Percentiles rank a stretch among this genome's conserved stretches.
These are phyloP conservation scores for Xylariaceae sp. DNA, from an alignment of 2,329 filamentous ascomycete species.

Conservation along the genomic window DNA sequence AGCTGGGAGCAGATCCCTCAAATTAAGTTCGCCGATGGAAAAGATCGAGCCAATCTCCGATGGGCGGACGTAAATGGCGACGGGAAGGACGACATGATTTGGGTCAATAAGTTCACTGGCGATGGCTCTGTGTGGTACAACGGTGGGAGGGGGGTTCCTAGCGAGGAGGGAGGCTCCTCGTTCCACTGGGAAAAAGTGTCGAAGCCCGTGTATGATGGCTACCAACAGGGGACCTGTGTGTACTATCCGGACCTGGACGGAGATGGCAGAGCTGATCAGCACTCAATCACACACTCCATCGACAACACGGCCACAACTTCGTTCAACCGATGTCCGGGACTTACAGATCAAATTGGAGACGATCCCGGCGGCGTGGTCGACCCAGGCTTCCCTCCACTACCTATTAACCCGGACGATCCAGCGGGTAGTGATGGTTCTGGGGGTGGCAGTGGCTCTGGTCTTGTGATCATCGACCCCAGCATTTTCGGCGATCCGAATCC, in stretches of 20 bases:
- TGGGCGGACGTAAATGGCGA: constrained; percentile 5
- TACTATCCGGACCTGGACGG: constrained; percentile 6
- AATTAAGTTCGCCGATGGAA: constrained; percentile 4
- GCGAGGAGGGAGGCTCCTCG: not conserved
- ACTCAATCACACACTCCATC: too few species aligned
- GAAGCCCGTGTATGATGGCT: constrained; percentile 1
- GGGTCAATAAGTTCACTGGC: constrained; percentile 6
- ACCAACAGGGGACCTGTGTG: not conserved
- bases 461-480: too few species aligned
- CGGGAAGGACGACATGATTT: not conserved
- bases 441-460: too few species aligned
- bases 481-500: too few species aligned
- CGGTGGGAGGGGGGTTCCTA: not conserved
- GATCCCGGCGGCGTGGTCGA: too few species aligned
- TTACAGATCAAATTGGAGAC: too few species aligned
- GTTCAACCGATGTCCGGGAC: too few species aligned
- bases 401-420: too few species aligned
- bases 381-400: too few species aligned
- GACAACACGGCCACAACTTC: too few species aligned
- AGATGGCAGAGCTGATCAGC: constrained; percentile 2
- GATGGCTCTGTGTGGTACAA: constrained; percentile 5
- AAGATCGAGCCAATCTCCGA: constrained; percentile 1
- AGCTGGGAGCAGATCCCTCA: constrained; percentile 1
- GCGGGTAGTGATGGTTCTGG: too few species aligned
- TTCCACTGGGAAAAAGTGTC: constrained; percentile 1